A percentile compares a stretch with the other conserved stretches of the same genome.
These are phyloP conservation scores for Dionaea muscipula DNA, from an alignment of 179 eudicot genomes.

Conservation along the genomic window DNA sequence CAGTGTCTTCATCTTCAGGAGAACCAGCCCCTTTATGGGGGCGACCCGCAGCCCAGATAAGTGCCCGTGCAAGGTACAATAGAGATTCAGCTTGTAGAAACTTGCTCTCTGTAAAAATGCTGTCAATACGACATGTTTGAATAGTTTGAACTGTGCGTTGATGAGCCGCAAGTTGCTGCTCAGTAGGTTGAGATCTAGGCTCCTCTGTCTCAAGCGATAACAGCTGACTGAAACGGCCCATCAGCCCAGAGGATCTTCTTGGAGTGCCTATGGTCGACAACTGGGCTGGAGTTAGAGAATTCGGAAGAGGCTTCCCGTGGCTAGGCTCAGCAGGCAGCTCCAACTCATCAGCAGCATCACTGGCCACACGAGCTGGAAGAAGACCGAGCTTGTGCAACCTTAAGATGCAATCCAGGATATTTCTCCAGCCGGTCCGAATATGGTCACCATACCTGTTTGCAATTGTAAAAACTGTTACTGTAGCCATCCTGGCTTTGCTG, in stretches of 20 bases:
- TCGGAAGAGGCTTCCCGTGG: constrained; percentile 46
- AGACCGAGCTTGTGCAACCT: constrained; percentile 66
- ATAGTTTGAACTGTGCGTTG: constrained; percentile 64
- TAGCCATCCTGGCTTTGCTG: constrained; percentile 60
- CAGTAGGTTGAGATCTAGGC: constrained; percentile 61
- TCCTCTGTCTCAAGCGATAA: constrained; percentile 64
- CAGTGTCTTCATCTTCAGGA: constrained; percentile 73
- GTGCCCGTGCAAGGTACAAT: constrained; percentile 63
- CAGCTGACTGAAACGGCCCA: constrained; percentile 66
- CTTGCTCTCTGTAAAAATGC: constrained; percentile 72
- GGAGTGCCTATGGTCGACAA: constrained; percentile 56
- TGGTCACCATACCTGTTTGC: constrained; percentile 60
- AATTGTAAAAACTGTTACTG: constrained; percentile 54
- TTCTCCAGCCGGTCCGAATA: constrained; percentile 63
- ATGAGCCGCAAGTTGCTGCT: constrained; percentile 67
- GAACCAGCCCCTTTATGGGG: constrained; percentile 54
- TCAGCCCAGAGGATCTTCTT: constrained; percentile 57
- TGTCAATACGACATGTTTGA: constrained; percentile 66
- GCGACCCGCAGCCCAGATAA: constrained; percentile 66
- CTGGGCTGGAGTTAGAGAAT: constrained; percentile 41
- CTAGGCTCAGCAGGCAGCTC: constrained; percentile 46
- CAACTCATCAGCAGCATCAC: constrained; percentile 58
- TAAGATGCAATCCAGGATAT: constrained; percentile 56
- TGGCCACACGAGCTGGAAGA: constrained; percentile 66
- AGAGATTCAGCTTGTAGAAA: constrained; percentile 72